Percentiles rank a stretch among this genome's conserved stretches.
These are phyloP conservation scores for Pichia paraexigua DNA, from an alignment of 805 yeast genomes.

Conservation along the genomic window DNA sequence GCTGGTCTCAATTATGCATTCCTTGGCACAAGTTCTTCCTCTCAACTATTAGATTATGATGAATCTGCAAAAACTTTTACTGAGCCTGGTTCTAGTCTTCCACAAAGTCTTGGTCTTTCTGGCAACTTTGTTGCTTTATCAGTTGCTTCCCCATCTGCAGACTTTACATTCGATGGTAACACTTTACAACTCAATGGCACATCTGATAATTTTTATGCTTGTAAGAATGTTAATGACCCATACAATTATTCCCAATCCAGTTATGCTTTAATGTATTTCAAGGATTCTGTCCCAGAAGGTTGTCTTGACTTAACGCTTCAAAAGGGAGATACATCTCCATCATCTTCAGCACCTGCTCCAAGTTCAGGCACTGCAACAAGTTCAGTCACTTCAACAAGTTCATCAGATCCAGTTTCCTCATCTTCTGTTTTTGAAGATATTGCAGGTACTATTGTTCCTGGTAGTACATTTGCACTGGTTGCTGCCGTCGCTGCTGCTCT, in stretches of 20 bases:
- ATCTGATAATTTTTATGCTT: constrained; percentile 32
- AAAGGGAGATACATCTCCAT: neutral
- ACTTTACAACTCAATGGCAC: constrained; percentile 27
- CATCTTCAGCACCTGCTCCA: neutral
- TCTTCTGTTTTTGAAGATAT: neutral
- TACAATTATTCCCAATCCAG: constrained; percentile 29
- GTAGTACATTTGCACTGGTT: neutral
- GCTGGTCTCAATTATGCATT: constrained; percentile 39
- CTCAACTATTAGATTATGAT: constrained; percentile 10
- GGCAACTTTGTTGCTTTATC: neutral
- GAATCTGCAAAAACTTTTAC: constrained; percentile 10
- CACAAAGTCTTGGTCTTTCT: neutral
- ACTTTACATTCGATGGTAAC: constrained; percentile 16
- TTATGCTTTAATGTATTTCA: constrained; percentile 26
- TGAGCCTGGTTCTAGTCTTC: neutral
- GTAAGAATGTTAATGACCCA: constrained; percentile 38
- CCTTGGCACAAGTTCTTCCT: constrained; percentile 7
- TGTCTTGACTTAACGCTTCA: constrained; percentile 10
- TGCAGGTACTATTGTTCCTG: neutral
- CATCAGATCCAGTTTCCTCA: neutral
- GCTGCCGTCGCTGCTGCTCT: neutral
- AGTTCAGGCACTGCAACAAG: neutral
- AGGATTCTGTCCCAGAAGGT: constrained; percentile 18
- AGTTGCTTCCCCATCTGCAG: constrained; percentile 10
- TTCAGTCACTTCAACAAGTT: neutral